These are phyloP conservation scores for Musa beccarii DNA, from an alignment of 176 grass and related monocot genomes.

Conservation along the genomic window DNA sequence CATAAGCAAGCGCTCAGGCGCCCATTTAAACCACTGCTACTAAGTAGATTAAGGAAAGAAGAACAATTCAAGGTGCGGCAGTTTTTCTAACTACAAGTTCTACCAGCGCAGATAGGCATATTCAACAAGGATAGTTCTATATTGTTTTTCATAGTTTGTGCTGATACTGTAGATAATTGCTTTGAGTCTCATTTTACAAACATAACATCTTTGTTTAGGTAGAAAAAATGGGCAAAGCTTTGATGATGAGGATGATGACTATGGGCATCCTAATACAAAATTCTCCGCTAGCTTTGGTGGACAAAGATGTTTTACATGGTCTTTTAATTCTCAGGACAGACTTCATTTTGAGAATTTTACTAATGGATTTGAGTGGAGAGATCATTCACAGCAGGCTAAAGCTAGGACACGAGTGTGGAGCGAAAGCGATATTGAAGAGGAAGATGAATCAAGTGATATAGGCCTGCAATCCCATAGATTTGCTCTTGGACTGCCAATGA, in stretches of 20 bases:
- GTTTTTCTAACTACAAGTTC: not conserved
- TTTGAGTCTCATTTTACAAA: slow-evolving; percentile 8
- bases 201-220: slow-evolving; percentile 21
- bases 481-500: slow-evolving; percentile 56
- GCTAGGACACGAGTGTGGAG: slow-evolving; percentile 45
- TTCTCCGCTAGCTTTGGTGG: slow-evolving; percentile 31
- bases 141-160: slow-evolving; percentile 1
- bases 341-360: slow-evolving; percentile 24
- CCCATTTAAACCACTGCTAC: no score
- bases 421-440: slow-evolving; percentile 75
- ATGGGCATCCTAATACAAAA: not conserved
- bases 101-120: not conserved
- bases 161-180: not conserved
- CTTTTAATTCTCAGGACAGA: slow-evolving; percentile 34
- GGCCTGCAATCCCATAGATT: slow-evolving; percentile 39
- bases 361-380: slow-evolving; percentile 49
- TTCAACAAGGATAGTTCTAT: not conserved
- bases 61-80: not conserved
- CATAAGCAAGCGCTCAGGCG: no score
- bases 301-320: slow-evolving; percentile 53
- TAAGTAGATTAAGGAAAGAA: not conserved
- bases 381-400: slow-evolving; percentile 41
- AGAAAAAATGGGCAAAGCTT: slow-evolving; percentile 31
- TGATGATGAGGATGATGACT: slow-evolving; percentile 26
- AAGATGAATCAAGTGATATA: slow-evolving; percentile 25